A percentile compares a stretch with the other conserved stretches of the same genome.
These are phyloP conservation scores for Mortierella polycephala DNA, from an alignment of 371 early-diverging fungal species.

Conservation along the genomic window DNA sequence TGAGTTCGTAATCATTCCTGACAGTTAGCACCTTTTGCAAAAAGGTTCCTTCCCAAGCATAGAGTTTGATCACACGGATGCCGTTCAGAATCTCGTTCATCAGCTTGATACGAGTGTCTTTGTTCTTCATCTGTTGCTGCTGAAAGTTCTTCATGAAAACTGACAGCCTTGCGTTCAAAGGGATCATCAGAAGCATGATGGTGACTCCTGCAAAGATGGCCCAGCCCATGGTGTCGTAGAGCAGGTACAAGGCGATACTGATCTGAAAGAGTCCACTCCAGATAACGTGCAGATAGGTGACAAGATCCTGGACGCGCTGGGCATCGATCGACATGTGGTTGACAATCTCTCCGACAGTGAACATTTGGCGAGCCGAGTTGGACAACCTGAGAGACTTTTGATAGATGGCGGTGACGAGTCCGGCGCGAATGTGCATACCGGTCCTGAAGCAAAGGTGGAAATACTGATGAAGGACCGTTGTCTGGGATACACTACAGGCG, in stretches of 20 bases:
- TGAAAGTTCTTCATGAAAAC: constrained; percentile 76
- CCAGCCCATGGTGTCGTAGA: constrained; percentile 86
- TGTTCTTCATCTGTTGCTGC: constrained; percentile 90
- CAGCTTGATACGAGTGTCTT: constrained; percentile 89
- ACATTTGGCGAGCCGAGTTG: constrained; percentile 82
- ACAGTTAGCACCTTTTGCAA: constrained; percentile 69
- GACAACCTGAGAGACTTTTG: constrained; percentile 86
- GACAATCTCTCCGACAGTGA: constrained; percentile 82
- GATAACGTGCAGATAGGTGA: constrained; percentile 79
- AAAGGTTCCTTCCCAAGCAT: constrained; percentile 73
- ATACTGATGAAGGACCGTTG: constrained; percentile 90
- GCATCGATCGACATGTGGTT: constrained; percentile 95
- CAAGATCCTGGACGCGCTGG: constrained; percentile 76
- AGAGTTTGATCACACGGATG: constrained; percentile 91
- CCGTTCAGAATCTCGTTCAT: constrained; percentile 95
- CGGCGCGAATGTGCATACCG: constrained; percentile 87
- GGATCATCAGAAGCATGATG: constrained; percentile 82
- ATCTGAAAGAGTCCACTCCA: constrained; percentile 97
- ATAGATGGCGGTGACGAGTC: constrained; percentile 89
- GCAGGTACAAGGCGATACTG: constrained; percentile 77
- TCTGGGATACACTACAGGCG: constrained; percentile 81
- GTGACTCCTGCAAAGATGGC: constrained; percentile 90
- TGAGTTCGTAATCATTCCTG: constrained; percentile 81
- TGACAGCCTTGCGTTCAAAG: constrained; percentile 73
- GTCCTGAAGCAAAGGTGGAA: constrained; percentile 83